These are phyloP conservation scores for Trichomonascus vanleenenianus DNA, from an alignment of 805 yeast genomes.

Conservation along the genomic window DNA sequence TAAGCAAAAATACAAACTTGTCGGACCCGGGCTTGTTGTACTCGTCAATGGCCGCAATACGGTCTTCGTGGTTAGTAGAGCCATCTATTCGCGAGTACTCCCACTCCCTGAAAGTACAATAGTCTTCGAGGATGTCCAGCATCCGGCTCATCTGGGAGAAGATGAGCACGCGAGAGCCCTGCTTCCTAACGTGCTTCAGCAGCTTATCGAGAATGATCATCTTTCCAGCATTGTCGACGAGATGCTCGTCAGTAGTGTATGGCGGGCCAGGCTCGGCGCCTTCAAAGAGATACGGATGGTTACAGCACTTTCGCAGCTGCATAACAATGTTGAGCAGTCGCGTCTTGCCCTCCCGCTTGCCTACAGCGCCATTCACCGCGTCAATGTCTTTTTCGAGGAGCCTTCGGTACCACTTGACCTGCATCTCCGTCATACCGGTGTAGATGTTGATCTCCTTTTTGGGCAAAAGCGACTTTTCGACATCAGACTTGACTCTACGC, in stretches of 20 bases:
- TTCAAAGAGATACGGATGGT: slow-evolving; percentile 93
- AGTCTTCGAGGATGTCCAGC: slow-evolving; percentile 85
- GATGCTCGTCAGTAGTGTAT: slow-evolving; percentile 88
- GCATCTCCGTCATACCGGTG: slow-evolving; percentile 97
- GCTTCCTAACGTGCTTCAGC: slow-evolving; percentile 57
- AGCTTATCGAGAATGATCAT: slow-evolving; percentile 85
- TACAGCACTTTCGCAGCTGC: slow-evolving; percentile 95
- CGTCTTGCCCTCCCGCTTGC: slow-evolving; percentile 80
- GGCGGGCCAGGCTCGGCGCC: slow-evolving; percentile 99
- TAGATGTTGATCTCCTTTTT: slow-evolving; percentile 84
- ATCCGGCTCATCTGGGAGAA: slow-evolving; percentile 92
- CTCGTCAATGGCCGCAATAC: slow-evolving; percentile 87
- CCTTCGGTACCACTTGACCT: slow-evolving; percentile 80
- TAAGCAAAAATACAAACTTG: slow-evolving; percentile 74
- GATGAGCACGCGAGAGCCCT: slow-evolving; percentile 85
- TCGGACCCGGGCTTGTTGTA: slow-evolving; percentile 73
- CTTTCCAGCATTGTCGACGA: slow-evolving; percentile 79
- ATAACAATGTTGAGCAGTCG: slow-evolving; percentile 86
- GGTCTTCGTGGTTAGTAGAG: slow-evolving; percentile 85
- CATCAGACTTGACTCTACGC: slow-evolving; percentile 88
- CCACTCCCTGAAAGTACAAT: slow-evolving; percentile 75
- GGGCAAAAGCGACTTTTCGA: slow-evolving; percentile 82
- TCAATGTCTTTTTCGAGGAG: slow-evolving; percentile 87
- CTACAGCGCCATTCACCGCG: slow-evolving; percentile 89
- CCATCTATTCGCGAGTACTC: slow-evolving; percentile 93